phyloP scores from a whole-genome alignment of 2,329 filamentous ascomycete genomes.

The Volutella citrinella region DNA sequence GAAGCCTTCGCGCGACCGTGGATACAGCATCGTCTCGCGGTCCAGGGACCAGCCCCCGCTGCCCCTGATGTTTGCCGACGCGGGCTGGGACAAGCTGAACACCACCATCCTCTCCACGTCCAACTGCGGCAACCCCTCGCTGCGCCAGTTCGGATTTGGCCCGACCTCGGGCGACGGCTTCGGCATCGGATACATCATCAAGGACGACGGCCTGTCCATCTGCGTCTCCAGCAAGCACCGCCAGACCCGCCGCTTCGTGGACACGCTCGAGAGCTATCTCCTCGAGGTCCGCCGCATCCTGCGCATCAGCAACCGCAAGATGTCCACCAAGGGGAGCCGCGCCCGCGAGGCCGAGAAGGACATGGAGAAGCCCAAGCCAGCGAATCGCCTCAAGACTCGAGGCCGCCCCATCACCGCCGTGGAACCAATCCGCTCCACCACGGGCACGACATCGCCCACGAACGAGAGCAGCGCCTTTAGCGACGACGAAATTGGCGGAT shows the following conservation, averaged over 20 bases:
- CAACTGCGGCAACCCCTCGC: slow-evolving; percentile 95
- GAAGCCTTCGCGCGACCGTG: slow-evolving; percentile 41
- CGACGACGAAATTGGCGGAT: slow-evolving; percentile 88
- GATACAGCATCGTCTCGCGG: slow-evolving; percentile 54
- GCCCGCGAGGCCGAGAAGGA: slow-evolving; percentile 51
- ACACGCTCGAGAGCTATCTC: slow-evolving; percentile 85
- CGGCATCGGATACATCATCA: slow-evolving; percentile 98
- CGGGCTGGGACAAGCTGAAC: slow-evolving; percentile 93
- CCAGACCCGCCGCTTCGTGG: slow-evolving; percentile 87
- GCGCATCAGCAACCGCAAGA: slow-evolving; percentile 58
- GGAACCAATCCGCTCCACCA: slow-evolving; percentile 39
- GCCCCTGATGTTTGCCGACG: slow-evolving; percentile 80
- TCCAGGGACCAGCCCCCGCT: slow-evolving; percentile 49
- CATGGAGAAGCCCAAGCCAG: slow-evolving; percentile 31
- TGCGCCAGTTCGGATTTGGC: slow-evolving; percentile 95
- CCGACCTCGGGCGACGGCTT: slow-evolving; percentile 93
- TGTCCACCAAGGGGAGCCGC: slow-evolving; percentile 43
- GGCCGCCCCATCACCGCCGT: slow-evolving; percentile 68
- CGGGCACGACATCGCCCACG: slow-evolving; percentile 56
- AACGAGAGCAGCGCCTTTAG: slow-evolving; percentile 71
- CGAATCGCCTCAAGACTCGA: slow-evolving; percentile 62
- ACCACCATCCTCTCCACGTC: slow-evolving; percentile 92
- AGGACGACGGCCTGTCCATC: slow-evolving; percentile 72
- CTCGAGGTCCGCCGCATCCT: slow-evolving; percentile 86
- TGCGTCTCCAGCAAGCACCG: slow-evolving; percentile 92